Base-by-base conservation (phyloP, 371 early-diverging fungal species). In the Mortierella sp. region DNA sequence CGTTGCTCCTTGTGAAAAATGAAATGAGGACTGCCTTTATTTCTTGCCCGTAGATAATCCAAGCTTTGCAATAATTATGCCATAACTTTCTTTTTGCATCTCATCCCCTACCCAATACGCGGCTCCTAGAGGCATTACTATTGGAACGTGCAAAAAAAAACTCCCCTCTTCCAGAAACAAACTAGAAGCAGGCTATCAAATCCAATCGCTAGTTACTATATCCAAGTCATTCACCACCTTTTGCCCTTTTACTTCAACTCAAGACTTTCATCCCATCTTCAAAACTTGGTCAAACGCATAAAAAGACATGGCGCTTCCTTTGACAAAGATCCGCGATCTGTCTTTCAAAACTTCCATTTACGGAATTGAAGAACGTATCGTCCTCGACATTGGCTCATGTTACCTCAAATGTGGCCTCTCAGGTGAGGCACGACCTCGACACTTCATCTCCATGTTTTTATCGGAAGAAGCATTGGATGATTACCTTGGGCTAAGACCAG, bases 361-460 rank as follows among this genome's bases (percentile, higher is more conserved):
- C 70, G 86, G 87, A 31, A 88, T 92, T 37, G 96, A 95, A 83
- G 96, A 96, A 69, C 89, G 94, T 32, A 90, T 96, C 32, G 93
- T 97, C 10, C 86, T 97, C 17, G 96, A 96, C 78, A 86, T 97
- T 68, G 96, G 96, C 12, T 90, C 94, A 0, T 81, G 90, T 23
- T 93, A 92, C 70, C 86, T 96, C 68, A 94, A 95, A 47, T 93
- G 93, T 75, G 97, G 97, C 0, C 94, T 95, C 82, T 94, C 95
- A 22, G 96, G 96, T 29, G 97, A 96, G 81, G 83, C 92, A 23
- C 86, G 88, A 42, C 97, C 97, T 17, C 86, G 95, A 34, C 90
- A 92, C 67, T 85, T 90, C 34, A 76, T 92, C 15, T 89, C 92
- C 0, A 86, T 92, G 47, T 75, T 76, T 56, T 56, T 70, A 64